Evolutionary conservation across 2,329 filamentous ascomycete species (phyloP).

Genomic region (Ambrosiella cleistominuta): DNA sequence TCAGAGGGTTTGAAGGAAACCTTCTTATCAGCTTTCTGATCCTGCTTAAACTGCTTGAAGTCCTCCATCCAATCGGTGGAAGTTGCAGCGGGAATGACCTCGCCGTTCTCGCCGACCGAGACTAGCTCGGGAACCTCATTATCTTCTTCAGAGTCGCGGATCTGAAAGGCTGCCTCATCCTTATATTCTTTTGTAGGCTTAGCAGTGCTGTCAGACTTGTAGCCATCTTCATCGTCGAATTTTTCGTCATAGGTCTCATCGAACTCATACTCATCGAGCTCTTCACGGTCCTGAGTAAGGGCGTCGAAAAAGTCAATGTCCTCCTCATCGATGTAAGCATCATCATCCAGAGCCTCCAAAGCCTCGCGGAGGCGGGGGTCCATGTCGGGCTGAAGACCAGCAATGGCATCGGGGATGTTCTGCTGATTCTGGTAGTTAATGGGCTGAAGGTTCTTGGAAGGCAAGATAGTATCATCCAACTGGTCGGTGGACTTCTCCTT

Average conservation of each 20-base stretch:
- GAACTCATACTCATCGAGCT: slow-evolving; percentile 67
- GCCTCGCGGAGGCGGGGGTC: slow-evolving; percentile 82
- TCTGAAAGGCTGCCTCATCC: slow-evolving; percentile 15
- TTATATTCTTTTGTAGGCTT: slow-evolving; percentile 49
- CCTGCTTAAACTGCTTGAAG: slow-evolving; percentile 88
- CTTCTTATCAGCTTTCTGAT: slow-evolving; percentile 34
- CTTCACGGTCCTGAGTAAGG: slow-evolving; percentile 50
- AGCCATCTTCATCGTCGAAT: slow-evolving; percentile 59
- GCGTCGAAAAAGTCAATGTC: slow-evolving; percentile 73
- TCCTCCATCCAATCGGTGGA: slow-evolving; percentile 79
- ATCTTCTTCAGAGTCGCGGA: slow-evolving; percentile 8
- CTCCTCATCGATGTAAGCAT: slow-evolving; percentile 75
- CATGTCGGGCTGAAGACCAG: slow-evolving; percentile 95
- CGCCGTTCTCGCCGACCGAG: slow-evolving; percentile 25
- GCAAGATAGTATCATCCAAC: slow-evolving; percentile 57
- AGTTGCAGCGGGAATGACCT: slow-evolving; percentile 28
- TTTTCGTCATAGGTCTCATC: slow-evolving; percentile 41
- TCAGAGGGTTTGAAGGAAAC: slow-evolving; percentile 37
- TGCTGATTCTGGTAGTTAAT: slow-evolving; percentile 84
- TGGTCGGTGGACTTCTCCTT: slow-evolving; percentile 37
- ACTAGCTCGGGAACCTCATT: slow-evolving; percentile 33
- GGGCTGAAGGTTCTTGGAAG: slow-evolving; percentile 61
- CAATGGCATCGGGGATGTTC: slow-evolving; percentile 75
- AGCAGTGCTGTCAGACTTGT: slow-evolving; percentile 87
- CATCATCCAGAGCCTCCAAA: slow-evolving; percentile 83